phyloP scores from a whole-genome alignment of 495 filamentous ascomycete species.

The Hypoxylon trugodes region DNA sequence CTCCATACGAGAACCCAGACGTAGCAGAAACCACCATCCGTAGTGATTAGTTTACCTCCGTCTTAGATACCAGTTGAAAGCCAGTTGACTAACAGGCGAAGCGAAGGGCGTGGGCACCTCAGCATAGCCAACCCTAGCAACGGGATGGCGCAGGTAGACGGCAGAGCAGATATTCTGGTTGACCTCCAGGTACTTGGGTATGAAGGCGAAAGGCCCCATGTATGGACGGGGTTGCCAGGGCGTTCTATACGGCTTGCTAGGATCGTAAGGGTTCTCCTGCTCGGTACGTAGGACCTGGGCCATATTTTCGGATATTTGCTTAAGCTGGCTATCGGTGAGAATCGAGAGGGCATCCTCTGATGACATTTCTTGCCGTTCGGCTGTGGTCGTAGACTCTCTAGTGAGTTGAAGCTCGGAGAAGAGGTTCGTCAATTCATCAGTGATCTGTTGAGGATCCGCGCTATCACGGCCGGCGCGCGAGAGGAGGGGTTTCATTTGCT shows the following conservation, averaged over 20 bases:
- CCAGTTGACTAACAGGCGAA: conserved; percentile 68
- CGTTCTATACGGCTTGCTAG: conserved; percentile 83
- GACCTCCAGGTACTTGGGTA: conserved; percentile 94
- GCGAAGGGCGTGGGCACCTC: conserved; percentile 92
- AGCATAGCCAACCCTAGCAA: conserved; percentile 83
- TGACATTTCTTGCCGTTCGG: neutral
- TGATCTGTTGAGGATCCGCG: conserved; percentile 33
- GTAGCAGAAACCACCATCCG: neutral
- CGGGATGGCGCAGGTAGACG: conserved; percentile 94
- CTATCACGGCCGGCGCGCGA: conserved; percentile 26
- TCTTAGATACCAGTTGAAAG: conserved; percentile 93
- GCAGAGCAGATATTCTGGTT: conserved; percentile 95
- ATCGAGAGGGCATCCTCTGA: conserved; percentile 1
- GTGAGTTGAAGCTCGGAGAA: conserved; percentile 32
- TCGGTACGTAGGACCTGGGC: conserved; percentile 43
- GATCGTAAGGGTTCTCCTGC: conserved; percentile 76
- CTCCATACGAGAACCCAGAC: neutral
- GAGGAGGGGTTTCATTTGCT: conserved; percentile 41
- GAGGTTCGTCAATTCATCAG: conserved; percentile 42
- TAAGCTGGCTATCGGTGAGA: conserved; percentile 50
- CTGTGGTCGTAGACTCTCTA: neutral
- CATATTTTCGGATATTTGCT: conserved; percentile 41
- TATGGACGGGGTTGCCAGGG: conserved; percentile 90
- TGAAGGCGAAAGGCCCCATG: conserved; percentile 92
- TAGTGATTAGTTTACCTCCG: conserved; percentile 79